Base-by-base conservation (phyloP, 306 rosid genomes). In the Malus sieversii region DNA sequence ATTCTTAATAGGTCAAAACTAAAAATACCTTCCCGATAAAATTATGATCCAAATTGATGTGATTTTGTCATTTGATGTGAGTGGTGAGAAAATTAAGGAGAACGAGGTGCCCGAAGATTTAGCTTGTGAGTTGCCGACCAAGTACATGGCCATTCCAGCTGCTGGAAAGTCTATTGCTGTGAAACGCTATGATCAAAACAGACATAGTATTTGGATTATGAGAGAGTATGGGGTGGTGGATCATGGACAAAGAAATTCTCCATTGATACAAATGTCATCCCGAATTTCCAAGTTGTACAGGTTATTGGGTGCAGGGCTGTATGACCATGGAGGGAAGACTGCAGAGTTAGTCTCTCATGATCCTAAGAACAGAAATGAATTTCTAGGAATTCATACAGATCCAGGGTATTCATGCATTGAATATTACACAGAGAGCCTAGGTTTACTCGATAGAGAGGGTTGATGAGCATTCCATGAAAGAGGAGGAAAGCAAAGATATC, bases 231-330 rank as follows among this genome's bases (percentile, higher is more conserved):
- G 73, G 8, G 66, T 52, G 7, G 77, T 30, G 8, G 68, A 72
- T 78, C 77, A 52, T 78, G 82, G 73, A 65, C 25, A 51, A 65
- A 72, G 73, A 46, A 25, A n/a, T 38, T 64, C 58, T 13, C 30
- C 6, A 16, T 78, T 35, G 68, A 53, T 52, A 1, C 55, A 5
- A 18, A 57, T 40, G 45, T 42, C n/a, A 19, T 20, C 15, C 71
- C 51, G 1, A 64, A 63, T 20, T 74, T 46, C 3, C 14, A 16
- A 59, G 30, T 78, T 10, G 7, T 23, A 15, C 44, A 1, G 60
- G 51, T 78, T 16, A 45, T 78, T 63, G 73, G 59, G 1, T 72
- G 23, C 10, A 65, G 35, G 46, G 55, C 42, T 0, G 20, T 74
- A 63, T 40, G 45, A 32, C 48, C 18, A 3, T 27, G 40, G 44